Base-by-base conservation (phyloP, 371 early-diverging fungal genomes). In the Syncephalastrum racemosum region DNA sequence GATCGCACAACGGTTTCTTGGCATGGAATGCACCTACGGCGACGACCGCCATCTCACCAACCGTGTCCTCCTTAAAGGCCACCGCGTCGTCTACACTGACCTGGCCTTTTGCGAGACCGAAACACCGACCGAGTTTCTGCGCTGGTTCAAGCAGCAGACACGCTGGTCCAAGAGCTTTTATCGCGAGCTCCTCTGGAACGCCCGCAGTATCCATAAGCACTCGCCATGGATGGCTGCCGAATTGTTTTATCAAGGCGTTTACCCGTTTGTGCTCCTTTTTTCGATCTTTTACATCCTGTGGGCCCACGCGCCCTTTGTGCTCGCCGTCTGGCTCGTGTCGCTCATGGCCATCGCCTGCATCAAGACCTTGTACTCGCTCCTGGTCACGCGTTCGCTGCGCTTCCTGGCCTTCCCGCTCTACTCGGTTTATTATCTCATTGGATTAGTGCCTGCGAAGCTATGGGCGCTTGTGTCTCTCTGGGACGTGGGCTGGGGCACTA, bases 121-220 rank as follows among this genome's bases (percentile, higher is more conserved):
- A 41, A 83, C 87, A 12, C 87, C 87, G 3, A 76, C 64, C 42
- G 53, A 60, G 0, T 82, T 83, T 55, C 61, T 86, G 44, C 74
- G 83, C 14, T 86, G 84, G 85, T 80, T 86, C 50, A 85, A 80
- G 8, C 86, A 86, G 47, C 86, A 86, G 56, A 86, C 87, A 4
- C 66, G 87, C 39, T 86, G 87, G 87, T 82, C 81, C 42, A 86
- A 86, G 53, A 87, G 87, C 19, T 86, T 86, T 50, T 86, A 83
- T 45, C 80, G 87, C 18, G 87, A 86, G 58, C 52, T 84, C 14
- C 63, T 83, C 7, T 83, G 81, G 73, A 82, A 81, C 31, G 73
- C 78, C 0, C 70, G 70, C 10, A 76, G 81, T 39, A 62, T 84
- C 20, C 83, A 83, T 25, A 75, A 81, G 41, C 87, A 86, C 40